These are phyloP conservation scores for Alternaria sp. DNA, from an alignment of 2,329 filamentous ascomycete species.

Conservation along the genomic window DNA sequence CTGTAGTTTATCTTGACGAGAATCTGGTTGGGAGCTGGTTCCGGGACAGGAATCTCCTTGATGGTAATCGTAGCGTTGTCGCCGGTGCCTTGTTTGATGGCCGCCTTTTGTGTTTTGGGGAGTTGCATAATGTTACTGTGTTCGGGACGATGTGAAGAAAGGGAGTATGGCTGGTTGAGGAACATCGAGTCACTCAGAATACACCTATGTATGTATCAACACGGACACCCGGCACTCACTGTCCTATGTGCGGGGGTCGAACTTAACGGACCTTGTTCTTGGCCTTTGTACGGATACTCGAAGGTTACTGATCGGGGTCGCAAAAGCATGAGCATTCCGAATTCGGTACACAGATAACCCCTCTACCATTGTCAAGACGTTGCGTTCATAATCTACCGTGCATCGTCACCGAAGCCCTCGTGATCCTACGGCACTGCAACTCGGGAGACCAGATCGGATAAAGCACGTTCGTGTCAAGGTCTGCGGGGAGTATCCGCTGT, in stretches of 20 bases:
- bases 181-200: not conserved
- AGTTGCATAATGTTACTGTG: slow-evolving; percentile 28
- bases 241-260: not conserved
- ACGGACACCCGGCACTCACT: not conserved
- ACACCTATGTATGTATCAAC: not conserved
- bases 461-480: not conserved
- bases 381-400: not conserved
- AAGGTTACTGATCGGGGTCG: not conserved
- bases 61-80: slow-evolving; percentile 29
- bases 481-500: not conserved
- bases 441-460: slow-evolving; percentile 2
- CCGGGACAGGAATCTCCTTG: slow-evolving; percentile 37
- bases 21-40: slow-evolving; percentile 58
- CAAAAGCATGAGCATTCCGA: not conserved
- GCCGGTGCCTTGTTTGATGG: slow-evolving; percentile 42
- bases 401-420: not conserved
- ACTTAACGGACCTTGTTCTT: not conserved
- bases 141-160: not conserved
- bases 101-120: slow-evolving; percentile 44
- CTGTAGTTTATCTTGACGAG: slow-evolving; percentile 63
- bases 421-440: not conserved
- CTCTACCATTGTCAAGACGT: not conserved
- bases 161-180: not conserved
- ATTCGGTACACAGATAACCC: not conserved
- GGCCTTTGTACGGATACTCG: not conserved